A percentile compares a stretch with the other conserved stretches of the same genome.
Conservation (phyloP, 352 stramenopile genomes). For the Globisporangium ultimum region DNA sequence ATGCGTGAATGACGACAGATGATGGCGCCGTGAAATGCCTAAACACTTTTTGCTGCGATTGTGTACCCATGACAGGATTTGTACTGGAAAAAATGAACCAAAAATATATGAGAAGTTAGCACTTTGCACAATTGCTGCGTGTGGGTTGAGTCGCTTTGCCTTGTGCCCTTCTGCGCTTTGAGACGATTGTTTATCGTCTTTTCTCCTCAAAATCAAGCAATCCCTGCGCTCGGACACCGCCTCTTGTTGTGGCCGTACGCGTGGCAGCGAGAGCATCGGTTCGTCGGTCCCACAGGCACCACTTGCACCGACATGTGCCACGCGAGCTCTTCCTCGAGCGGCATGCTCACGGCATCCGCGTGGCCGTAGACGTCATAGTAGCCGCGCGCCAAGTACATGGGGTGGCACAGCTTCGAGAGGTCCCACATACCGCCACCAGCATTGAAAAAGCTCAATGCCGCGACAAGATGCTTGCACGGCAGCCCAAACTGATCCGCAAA, state of each 20-base stretch:
- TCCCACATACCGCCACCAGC: constrained; percentile 33
- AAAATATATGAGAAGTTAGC: too few species aligned
- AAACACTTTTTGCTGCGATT: too few species aligned
- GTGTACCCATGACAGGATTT: too few species aligned
- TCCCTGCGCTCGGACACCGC: constrained; percentile 2
- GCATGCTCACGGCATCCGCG: constrained; percentile 26
- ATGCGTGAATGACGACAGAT: too few species aligned
- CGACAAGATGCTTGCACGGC: constrained; percentile 41
- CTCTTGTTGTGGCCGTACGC: constrained; percentile 39
- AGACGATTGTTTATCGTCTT: too few species aligned
- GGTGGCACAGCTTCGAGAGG: constrained; percentile 25
- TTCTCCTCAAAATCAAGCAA: too few species aligned
- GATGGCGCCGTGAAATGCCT: too few species aligned
- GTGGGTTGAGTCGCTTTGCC: too few species aligned
- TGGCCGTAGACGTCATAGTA: constrained; percentile 32
- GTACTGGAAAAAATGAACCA: too few species aligned
- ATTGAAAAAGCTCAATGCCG: constrained; percentile 39
- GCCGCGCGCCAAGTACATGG: constrained; percentile 28
- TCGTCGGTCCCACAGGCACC: constrained; percentile 22
- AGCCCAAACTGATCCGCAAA: constrained; percentile 37
- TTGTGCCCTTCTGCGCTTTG: too few species aligned
- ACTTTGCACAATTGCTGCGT: too few species aligned
- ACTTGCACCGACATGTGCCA: constrained; percentile 34
- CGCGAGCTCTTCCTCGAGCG: constrained; percentile 42
- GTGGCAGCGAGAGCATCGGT: constrained; percentile 44